These are phyloP conservation scores for Mycena citricolor DNA, from an alignment of 1,284 basidiomycete species.

Conservation along the genomic window DNA sequence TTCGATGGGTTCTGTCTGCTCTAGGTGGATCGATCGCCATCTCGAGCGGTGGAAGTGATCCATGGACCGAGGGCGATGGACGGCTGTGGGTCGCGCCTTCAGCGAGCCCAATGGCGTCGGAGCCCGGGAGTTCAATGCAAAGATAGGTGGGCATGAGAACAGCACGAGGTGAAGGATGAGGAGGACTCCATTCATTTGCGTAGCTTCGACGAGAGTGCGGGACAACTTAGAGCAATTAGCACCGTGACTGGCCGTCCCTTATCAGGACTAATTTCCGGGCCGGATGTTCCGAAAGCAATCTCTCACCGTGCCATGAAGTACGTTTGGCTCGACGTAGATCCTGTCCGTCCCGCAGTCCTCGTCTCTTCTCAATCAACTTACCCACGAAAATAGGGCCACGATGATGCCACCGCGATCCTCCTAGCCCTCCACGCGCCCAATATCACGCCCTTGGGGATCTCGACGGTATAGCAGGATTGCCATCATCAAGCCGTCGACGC, in stretches of 20 bases:
- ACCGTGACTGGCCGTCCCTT: no score
- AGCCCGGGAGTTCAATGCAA: no score
- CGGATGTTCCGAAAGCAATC: no score
- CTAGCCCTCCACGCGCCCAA: slow-evolving; percentile 65
- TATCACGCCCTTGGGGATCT: slow-evolving; percentile 73
- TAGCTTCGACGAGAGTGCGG: no score
- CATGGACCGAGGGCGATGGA: slow-evolving; percentile 60
- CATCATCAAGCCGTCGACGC: background rate
- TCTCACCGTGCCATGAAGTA: no score
- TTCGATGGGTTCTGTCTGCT: slow-evolving; percentile 50
- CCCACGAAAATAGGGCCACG: slow-evolving; percentile 62
- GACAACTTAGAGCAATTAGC: no score
- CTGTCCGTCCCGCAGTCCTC: slow-evolving; percentile 31
- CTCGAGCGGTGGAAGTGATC: slow-evolving; percentile 52
- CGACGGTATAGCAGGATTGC: slow-evolving; percentile 65
- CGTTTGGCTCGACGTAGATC: slow-evolving; percentile 46
- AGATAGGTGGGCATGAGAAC: no score
- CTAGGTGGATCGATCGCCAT: slow-evolving; percentile 45
- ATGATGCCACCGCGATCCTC: slow-evolving; percentile 80
- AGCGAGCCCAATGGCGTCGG: slow-evolving; percentile 33
- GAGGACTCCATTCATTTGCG: no score
- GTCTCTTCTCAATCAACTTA: background rate
- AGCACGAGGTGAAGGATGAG: no score
- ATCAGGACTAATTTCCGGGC: no score
- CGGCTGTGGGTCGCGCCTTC: slow-evolving; percentile 51